Percentiles rank a stretch among this genome's conserved stretches.
These are phyloP conservation scores for Monosporascus sp. DNA, from an alignment of 2,329 filamentous ascomycete species.

Conservation along the genomic window DNA sequence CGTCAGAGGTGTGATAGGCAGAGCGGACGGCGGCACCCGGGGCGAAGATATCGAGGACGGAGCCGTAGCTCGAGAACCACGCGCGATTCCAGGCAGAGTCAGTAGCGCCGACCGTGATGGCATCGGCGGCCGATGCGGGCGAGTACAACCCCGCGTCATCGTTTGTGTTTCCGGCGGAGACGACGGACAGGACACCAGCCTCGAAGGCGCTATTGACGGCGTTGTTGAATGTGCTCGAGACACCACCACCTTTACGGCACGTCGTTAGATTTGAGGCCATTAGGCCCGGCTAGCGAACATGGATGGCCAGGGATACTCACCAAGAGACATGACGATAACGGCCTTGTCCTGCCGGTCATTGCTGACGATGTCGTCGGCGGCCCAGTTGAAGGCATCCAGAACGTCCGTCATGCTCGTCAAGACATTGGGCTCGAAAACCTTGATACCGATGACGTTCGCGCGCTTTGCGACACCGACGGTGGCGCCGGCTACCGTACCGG, in stretches of 20 bases:
- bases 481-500: slow-evolving; percentile 36
- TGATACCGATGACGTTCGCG: neutral
- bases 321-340: neutral
- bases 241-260: neutral
- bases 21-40: slow-evolving; percentile 28
- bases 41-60: slow-evolving; percentile 28
- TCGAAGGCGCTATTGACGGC: neutral
- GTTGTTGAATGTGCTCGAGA: neutral
- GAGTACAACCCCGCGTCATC: neutral
- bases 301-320: neutral
- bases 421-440: neutral
- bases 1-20: slow-evolving; percentile 28
- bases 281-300: no score
- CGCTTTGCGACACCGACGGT: neutral
- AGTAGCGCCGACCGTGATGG: slow-evolving; percentile 30
- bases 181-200: neutral
- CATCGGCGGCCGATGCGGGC: slow-evolving; percentile 5
- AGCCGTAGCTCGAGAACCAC: slow-evolving; percentile 25
- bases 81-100: slow-evolving; percentile 16
- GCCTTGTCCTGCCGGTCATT: neutral
- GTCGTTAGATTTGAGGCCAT: no score
- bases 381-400: neutral
- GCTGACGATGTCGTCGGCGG: neutral
- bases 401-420: neutral
- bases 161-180: neutral